These are phyloP conservation scores for Pleurotus giganteus DNA, from an alignment of 768 basidiomycete genomes.

Conservation along the genomic window DNA sequence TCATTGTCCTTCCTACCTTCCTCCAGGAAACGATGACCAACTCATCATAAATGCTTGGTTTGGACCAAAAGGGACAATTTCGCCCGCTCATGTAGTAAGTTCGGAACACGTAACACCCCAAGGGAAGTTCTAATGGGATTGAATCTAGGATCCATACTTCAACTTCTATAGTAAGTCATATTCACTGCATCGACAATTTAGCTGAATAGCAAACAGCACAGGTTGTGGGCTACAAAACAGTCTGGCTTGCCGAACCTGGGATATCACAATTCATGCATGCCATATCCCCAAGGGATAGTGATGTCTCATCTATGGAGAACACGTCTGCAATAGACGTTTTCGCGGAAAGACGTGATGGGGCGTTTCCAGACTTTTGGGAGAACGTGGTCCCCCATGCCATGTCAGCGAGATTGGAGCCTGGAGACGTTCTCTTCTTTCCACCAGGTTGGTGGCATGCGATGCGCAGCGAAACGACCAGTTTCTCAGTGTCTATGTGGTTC, in stretches of 20 bases:
- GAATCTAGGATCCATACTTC: constrained; percentile 81
- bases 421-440: constrained; percentile 88
- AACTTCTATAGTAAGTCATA: constrained; percentile 74
- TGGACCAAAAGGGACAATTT: constrained; percentile 74
- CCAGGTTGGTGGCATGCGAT: constrained; percentile 95
- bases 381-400: constrained; percentile 59
- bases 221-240: constrained; percentile 82
- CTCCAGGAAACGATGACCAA: constrained; percentile 65
- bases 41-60: constrained; percentile 79
- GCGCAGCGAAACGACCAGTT: constrained; percentile 78
- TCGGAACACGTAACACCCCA: constrained; percentile 6
- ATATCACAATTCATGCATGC: constrained; percentile 58
- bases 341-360: constrained; percentile 16
- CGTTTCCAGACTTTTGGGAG: constrained; percentile 52
- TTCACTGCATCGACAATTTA: constrained; percentile 9
- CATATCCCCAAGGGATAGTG: constrained; percentile 36
- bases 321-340: constrained; percentile 87
- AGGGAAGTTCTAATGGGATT: too few relatives aligned
- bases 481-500: constrained; percentile 93
- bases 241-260: constrained; percentile 86
- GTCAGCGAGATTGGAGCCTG: constrained; percentile 66
- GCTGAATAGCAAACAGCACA: constrained; percentile 55
- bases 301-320: constrained; percentile 62
- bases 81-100: constrained; percentile 84
- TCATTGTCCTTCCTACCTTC: constrained; percentile 49